Evolutionary conservation across 768 basidiomycete genomes (phyloP), one percentile per base, ranked within the genome.

Genomic region (Xerocomus brunneocitrinus): DNA sequence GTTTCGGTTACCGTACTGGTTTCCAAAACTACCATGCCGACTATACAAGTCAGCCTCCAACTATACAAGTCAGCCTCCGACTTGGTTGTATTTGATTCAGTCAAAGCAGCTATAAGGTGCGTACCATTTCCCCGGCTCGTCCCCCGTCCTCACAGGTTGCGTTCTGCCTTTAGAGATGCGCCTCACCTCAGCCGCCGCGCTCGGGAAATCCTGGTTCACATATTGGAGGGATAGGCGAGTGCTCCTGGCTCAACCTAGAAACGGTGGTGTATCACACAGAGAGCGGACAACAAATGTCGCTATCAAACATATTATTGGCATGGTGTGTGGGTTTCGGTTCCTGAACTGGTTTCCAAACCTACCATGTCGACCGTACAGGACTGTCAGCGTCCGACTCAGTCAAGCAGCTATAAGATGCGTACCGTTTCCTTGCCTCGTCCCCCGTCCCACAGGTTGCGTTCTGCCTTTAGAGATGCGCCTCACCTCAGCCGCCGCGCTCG

Each of bases 381-480:
- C 14, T 2, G 16, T 7, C 35, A 36, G 4, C 13, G 35, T 13
- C 14, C 16, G 13, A 3, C 2, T 36, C 16, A 3, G 35, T 10
- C 8, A 34, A 8, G 36, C 19, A 13, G 30, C 28, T 31, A 31
- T n/a, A 31, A 42, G 24, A 32, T 14, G 43, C 4, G n/a, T 19
- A 3, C 27, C 12, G 5, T 19, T 30, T 22, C 6, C n/a, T 32
- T 46, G 28, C 31, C 39, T 3, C 22, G 28, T 44, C 16, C 36
- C 31, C n/a, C 13, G 5, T 34, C 7, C 32, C 8, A 8, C 46
- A 4, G 2, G 14, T 45, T 43, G n/a, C 41, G 28, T 50, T 30
- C 28, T 31, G 9, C 47, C n/a, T 25, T 22, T 25, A 47, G 31
- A 44, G 8, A 67, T 68, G 68, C 56, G 10, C 14, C 35, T 60